A percentile compares a stretch with the other conserved stretches of the same genome.
phyloP scores from a whole-genome alignment of 1,139 yeast species.

The Geotrichum candidum region DNA sequence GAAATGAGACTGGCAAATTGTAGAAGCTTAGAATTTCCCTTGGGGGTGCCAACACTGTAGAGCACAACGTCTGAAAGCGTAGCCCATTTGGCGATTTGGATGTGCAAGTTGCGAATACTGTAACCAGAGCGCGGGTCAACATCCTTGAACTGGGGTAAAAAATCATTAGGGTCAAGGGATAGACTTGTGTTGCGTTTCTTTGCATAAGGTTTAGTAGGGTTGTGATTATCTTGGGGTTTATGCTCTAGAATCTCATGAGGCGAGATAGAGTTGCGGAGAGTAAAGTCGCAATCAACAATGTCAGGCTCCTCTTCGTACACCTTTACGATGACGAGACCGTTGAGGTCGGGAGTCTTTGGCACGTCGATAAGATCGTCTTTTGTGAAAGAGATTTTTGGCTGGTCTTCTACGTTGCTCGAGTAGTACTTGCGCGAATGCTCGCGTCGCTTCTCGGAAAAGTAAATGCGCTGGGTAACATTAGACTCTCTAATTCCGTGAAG shows the following conservation, averaged over 20 bases:
- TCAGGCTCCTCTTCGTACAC: slow-evolving; percentile 36
- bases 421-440: background rate
- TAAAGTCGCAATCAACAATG: slow-evolving; percentile 51
- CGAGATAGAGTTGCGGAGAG: slow-evolving; percentile 35
- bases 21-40: background rate
- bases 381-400: slow-evolving; percentile 4
- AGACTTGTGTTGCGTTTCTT: slow-evolving; percentile 4
- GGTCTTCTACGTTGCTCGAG: background rate
- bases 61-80: slow-evolving; percentile 62
- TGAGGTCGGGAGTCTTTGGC: slow-evolving; percentile 20
- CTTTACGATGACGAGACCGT: slow-evolving; percentile 32
- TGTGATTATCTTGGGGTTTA: background rate
- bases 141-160: slow-evolving; percentile 21
- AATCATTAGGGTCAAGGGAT: background rate
- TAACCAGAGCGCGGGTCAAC: slow-evolving; percentile 59
- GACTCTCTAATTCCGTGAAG: slow-evolving; percentile 53
- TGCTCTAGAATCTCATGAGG: slow-evolving; percentile 35
- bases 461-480: slow-evolving; percentile 32
- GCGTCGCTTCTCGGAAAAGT: slow-evolving; percentile 26
- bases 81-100: slow-evolving; percentile 66
- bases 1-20: background rate
- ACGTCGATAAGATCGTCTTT: slow-evolving; percentile 6
- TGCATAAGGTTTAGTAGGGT: slow-evolving; percentile 14
- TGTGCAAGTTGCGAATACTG: slow-evolving; percentile 66
- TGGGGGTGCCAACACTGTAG: slow-evolving; percentile 33